Base-by-base conservation (phyloP, 1,284 basidiomycete species). In the Polyporus tsugae region DNA sequence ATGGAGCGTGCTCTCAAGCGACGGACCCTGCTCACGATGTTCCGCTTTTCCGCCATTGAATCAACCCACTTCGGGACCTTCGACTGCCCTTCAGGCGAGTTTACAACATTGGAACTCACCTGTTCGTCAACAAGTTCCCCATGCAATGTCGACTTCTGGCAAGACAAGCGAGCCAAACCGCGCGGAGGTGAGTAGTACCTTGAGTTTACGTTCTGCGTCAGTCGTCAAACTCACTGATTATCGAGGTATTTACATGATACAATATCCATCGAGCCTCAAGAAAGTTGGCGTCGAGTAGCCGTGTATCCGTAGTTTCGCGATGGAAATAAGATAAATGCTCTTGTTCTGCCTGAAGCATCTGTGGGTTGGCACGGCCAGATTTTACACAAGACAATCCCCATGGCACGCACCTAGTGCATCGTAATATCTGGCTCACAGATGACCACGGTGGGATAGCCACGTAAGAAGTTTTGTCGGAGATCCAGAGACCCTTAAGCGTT, bases 101-200 rank as follows among this genome's bases (percentile, higher is more conserved):
- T 70, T 49, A 72, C 71, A 4, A 69, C 71, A 1, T n/a, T 74
- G 2, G 73, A 74, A 63, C 60, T 74, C 29, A 59, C 62, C 9
- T 74, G 73, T 57, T 35, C 71, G 13, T n/a, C 55, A 15, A 19
- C 60, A 2, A 46, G 5, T 2, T 11, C 57, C 15, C n/a, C n/a
- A 6, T 74, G 73, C 39, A 38, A 29, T 15, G 70, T 73, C 35
- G 71, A 74, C 49, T 74, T 74, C 57, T 74, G 73, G 73, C 70
- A 72, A 38, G 66, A 68, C 55, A 63, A 63, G 64, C 38, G 65
- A n/a, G 66, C 52, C 9, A 62, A 65, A n/a, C 72, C 70, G 7
- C 49, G 52, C 5, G 68, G 70, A 29, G 72, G 72, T 73, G 19
- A n/a, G n/a, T n/a, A 55, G 72, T 63, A 33, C 19, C 13, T 17